Percentiles rank a stretch among this genome's conserved stretches.
phyloP scores from a whole-genome alignment of 352 stramenopile genomes.

The Thalassiosira sp. region DNA sequence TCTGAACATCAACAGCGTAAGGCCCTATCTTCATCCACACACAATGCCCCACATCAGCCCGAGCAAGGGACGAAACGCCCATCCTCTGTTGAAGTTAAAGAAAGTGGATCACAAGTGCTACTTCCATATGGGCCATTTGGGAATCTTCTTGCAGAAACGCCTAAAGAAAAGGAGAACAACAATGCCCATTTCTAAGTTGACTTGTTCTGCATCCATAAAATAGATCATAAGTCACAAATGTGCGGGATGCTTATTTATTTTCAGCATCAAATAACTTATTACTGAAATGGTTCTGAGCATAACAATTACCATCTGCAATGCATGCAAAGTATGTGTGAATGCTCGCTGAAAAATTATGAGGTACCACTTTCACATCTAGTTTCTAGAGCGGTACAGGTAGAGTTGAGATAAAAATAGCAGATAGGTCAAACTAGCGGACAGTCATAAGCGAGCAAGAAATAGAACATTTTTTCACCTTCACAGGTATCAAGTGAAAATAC shows the following conservation, averaged over 20 bases:
- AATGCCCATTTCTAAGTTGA: conserved; percentile 5
- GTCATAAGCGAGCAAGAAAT: too few relatives aligned
- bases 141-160: conserved; percentile 36
- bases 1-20: conserved; percentile 16
- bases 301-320: too few relatives aligned
- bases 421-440: too few relatives aligned
- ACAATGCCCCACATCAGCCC: conserved; percentile 16
- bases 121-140: conserved; percentile 46
- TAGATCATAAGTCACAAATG: not conserved
- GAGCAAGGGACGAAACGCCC: conserved; percentile 4
- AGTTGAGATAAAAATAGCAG: too few relatives aligned
- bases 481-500: too few relatives aligned
- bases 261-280: not conserved
- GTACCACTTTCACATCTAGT: too few relatives aligned
- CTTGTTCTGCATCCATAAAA: conserved; percentile 3
- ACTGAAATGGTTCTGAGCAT: too few relatives aligned
- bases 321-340: too few relatives aligned
- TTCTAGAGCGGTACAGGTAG: too few relatives aligned
- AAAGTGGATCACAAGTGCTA: conserved; percentile 9
- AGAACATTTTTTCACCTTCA: too few relatives aligned
- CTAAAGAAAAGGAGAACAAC: conserved; percentile 30
- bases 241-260: too few relatives aligned
- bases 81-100: conserved; percentile 1
- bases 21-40: conserved; percentile 18
- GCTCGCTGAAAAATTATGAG: too few relatives aligned